Evolutionary conservation across 83 land plant genomes (phyloP), one percentile per base, ranked within the genome.

Genomic region (Thuja plicata): DNA sequence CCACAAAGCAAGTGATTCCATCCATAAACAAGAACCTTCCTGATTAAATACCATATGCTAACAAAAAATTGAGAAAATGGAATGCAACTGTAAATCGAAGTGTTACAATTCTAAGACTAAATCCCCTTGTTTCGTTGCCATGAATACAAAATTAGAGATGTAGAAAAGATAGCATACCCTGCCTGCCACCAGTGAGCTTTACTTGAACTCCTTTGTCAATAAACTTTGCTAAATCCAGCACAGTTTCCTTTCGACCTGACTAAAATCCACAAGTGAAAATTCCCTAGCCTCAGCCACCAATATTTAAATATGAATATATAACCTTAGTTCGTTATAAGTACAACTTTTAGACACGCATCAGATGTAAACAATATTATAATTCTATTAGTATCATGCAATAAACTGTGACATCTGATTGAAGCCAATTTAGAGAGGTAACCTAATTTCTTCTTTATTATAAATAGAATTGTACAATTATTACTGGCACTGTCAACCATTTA

Each of bases 191-290:
- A 89, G 96, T 96, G 48, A 96, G 94, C 92, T 97, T 97, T 85
- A 97, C 99, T 79, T 94, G 97, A 32, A 97, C 99, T 87, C 99
- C 97, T 92, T 96, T 97, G 92, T 97, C 99, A 21, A 97, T 94
- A 89, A 97, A 97, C 91, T 96, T 97, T 55, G 99, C 94, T 93
- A 97, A 86, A 90, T 97, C 99, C 86, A 97, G 89, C 15, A 96
- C 98, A 0, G 99, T 97, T 93, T 97, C 97, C 82, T 97, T 97
- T 77, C 99, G 91, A 37, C 97, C 96, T 88, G 99, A 96, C 99
- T 97, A 89, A 82, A 85, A 88, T n/a, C 81, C 52, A 70, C 35
- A 60, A 90, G 38, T 54, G 16, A 79, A 52, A 52, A 30, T 50
- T 52, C 40, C 21, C 30, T 84, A 84, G 38, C 24, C 38, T 52